These are phyloP conservation scores for Macrolepiota dolichaula DNA, from an alignment of 768 basidiomycete species.

Conservation along the genomic window DNA sequence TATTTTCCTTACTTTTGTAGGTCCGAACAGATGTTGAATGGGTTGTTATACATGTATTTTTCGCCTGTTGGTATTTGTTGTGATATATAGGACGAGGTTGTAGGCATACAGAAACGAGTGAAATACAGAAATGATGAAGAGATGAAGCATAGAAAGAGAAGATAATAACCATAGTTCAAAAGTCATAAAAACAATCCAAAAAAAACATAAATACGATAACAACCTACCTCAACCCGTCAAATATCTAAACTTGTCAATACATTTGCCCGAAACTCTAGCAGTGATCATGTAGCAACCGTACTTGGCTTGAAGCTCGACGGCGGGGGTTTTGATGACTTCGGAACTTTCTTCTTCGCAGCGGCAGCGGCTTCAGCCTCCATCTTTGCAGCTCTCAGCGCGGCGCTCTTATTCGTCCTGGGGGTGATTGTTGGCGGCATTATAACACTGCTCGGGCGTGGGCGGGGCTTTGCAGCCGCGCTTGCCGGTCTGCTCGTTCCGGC, in stretches of 20 bases:
- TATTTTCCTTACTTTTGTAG: too few species aligned
- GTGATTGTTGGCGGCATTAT: slow-evolving; percentile 54
- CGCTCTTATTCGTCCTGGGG: slow-evolving; percentile 74
- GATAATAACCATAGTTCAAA: slow-evolving; percentile 2
- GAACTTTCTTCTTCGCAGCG: slow-evolving; percentile 31
- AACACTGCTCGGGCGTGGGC: slow-evolving; percentile 56
- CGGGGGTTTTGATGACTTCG: slow-evolving; percentile 25
- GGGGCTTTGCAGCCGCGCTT: slow-evolving; percentile 26
- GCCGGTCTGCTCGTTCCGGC: slow-evolving; percentile 11
- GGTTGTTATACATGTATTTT: not conserved
- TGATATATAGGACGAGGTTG: not conserved
- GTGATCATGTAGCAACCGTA: slow-evolving; percentile 17
- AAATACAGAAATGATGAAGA: not conserved
- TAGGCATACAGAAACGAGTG: not conserved
- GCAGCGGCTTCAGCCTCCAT: slow-evolving; percentile 49
- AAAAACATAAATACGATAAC: not conserved
- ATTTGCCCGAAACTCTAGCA: not conserved
- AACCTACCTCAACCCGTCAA: not conserved
- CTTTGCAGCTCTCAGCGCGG: slow-evolving; percentile 67
- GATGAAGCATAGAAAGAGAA: not conserved
- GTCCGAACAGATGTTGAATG: not conserved
- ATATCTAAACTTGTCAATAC: too few species aligned
- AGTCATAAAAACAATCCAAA: not conserved
- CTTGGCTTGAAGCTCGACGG: slow-evolving; percentile 39
- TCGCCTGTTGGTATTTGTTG: not conserved